Evolutionary conservation across 805 yeast species (phyloP), one percentile per base, ranked within the genome.

Genomic region (Kazachstania bromeliacearum): DNA sequence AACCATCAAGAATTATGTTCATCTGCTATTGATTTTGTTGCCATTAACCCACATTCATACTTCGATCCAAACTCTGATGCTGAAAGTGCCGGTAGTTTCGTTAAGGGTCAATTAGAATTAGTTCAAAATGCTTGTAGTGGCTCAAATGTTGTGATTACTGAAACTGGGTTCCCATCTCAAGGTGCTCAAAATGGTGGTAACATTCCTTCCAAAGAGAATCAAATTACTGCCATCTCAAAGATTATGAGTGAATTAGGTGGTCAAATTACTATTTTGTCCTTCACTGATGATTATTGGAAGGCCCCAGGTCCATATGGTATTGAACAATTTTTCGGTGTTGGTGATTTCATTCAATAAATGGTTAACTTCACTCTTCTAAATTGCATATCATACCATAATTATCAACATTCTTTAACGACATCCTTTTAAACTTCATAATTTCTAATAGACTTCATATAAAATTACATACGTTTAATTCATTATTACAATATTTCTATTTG

Each of bases 231-330:
- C 12, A 68, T 88, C 39, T 60, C 67, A 40, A 59, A 74, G 13
- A 78, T 88, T 35, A 60, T 87, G 37, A 64, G 71, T 17, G 70
- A 64, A 19, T 60, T 78, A 33, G 74, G 77, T 28, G 65, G 73
- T 24, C 75, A 78, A 32, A 73, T 75, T 34, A 79, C 88, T 3
- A 71, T 88, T 40, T 67, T 88, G 51, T 75, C 94, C 15, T 77
- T 87, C n/a, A 85, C 63, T 60, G 66, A 88, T 51, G 96, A 88
- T 59, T 68, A 62, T 60, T 88, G 96, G 96, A 88, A 88, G 57
- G 50, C 53, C 8, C 87, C 96, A 17, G 96, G 96, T 40, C 67
- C 70, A 2, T 80, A 84, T 57, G 82, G 79, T 43, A 77, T 88
- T 53, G 96, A 88, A 63, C 95, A 85, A 62, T 76, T 75, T 35